Conservation (phyloP, 306 rosid genomes). For the Prunus kanzakura region DNA sequence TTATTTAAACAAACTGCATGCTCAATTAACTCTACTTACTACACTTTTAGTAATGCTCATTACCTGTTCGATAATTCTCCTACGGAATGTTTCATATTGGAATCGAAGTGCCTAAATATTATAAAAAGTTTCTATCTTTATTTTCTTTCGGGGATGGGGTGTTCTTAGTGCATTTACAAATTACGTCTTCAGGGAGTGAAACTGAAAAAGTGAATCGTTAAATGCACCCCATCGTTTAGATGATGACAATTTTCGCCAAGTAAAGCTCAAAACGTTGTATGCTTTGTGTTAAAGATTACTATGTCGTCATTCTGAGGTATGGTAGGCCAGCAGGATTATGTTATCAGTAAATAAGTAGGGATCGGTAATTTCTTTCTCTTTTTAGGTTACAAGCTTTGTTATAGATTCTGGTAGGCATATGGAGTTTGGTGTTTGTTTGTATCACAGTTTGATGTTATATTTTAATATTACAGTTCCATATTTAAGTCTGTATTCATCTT, state of each 20-base stretch:
- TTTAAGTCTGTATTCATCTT: not conserved
- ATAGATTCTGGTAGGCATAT: not conserved
- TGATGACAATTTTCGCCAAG: not conserved
- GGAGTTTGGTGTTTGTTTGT: not conserved
- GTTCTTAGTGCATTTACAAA: not conserved
- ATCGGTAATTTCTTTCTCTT: not conserved
- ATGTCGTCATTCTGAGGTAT: not conserved
- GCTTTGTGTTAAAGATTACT: not conserved
- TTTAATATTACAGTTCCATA: not conserved
- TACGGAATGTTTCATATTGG: not conserved
- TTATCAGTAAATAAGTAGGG: not conserved
- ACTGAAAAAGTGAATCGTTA: not conserved
- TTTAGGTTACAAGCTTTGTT: too few species aligned
- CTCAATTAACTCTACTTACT: not conserved
- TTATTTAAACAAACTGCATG: not conserved
- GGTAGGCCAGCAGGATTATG: not conserved
- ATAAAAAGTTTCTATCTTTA: not conserved
- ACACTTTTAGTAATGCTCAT: not conserved
- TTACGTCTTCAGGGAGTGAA: not conserved
- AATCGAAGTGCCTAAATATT: not conserved
- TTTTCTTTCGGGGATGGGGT: not conserved
- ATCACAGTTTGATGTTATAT: not conserved
- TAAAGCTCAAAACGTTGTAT: too few species aligned
- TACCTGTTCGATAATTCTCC: not conserved
- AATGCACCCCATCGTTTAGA: too few species aligned